Evolutionary conservation across 306 rosid genomes (phyloP).

Genomic region (Citrullus colocynthis): DNA sequence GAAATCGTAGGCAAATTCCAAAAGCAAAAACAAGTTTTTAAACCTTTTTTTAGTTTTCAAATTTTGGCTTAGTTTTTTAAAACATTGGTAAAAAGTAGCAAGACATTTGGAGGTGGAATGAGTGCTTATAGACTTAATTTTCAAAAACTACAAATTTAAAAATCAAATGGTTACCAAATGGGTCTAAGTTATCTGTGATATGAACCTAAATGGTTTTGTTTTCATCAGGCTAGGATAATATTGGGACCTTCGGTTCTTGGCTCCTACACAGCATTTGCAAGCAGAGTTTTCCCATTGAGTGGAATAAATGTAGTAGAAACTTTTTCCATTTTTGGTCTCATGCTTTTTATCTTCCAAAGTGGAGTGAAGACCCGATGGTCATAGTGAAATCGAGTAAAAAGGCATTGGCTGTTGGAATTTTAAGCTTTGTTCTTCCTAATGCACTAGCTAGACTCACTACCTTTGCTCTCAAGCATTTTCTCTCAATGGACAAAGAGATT

Average conservation of each 20-base stretch:
- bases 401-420: conserved; percentile 28
- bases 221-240: conserved; percentile 42
- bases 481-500: neutral
- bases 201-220: neutral
- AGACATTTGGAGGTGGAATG: too few relatives aligned
- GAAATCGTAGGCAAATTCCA: too few relatives aligned
- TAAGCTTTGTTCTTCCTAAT: conserved; percentile 52
- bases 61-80: too few relatives aligned
- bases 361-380: conserved; percentile 44
- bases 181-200: neutral
- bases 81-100: too few relatives aligned
- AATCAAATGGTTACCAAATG: too few relatives aligned
- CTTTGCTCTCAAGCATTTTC: neutral
- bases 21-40: too few relatives aligned
- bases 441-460: conserved; percentile 18
- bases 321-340: conserved; percentile 33
- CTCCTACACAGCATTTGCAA: conserved; percentile 16
- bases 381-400: conserved; percentile 25
- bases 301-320: conserved; percentile 37
- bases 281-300: conserved; percentile 34
- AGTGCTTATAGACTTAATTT: too few relatives aligned
- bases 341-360: conserved; percentile 32
- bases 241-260: conserved; percentile 66
- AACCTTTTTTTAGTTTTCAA: too few relatives aligned
- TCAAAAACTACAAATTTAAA: too few relatives aligned